These are phyloP conservation scores for Rhododendron vialii DNA, from an alignment of 148 eudicot species.

Conservation along the genomic window DNA sequence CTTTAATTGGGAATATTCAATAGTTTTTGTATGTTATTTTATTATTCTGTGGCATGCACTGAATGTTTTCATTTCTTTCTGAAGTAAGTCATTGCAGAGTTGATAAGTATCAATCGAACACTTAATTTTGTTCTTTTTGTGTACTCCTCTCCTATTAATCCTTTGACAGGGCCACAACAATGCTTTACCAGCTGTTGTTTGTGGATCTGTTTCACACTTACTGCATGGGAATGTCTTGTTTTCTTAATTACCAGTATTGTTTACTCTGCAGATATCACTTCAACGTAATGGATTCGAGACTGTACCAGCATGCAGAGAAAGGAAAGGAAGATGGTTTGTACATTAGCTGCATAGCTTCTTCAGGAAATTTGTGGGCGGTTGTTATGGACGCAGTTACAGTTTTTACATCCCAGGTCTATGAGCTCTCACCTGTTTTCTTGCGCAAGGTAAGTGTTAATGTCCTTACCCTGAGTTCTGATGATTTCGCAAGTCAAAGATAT, in stretches of 20 bases:
- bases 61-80: background rate
- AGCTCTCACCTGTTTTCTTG: conserved; percentile 40
- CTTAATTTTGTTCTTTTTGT: background rate
- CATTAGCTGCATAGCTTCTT: conserved; percentile 41
- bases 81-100: background rate
- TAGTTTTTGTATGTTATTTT: background rate
- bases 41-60: background rate
- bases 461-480: background rate
- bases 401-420: conserved; percentile 42
- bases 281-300: conserved; percentile 38
- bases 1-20: background rate
- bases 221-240: background rate
- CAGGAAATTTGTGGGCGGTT: conserved; percentile 44
- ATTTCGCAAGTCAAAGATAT: background rate
- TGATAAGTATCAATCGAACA: background rate
- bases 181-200: background rate
- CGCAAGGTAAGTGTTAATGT: conserved; percentile 29
- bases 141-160: background rate
- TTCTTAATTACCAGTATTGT: background rate
- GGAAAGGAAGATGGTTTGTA: conserved; percentile 44
- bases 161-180: background rate
- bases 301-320: conserved; percentile 40
- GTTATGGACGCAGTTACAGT: conserved; percentile 57
- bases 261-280: conserved; percentile 39
- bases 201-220: background rate